Base-by-base conservation (phyloP, 371 early-diverging fungal species). In the Umbelopsis sp. region DNA sequence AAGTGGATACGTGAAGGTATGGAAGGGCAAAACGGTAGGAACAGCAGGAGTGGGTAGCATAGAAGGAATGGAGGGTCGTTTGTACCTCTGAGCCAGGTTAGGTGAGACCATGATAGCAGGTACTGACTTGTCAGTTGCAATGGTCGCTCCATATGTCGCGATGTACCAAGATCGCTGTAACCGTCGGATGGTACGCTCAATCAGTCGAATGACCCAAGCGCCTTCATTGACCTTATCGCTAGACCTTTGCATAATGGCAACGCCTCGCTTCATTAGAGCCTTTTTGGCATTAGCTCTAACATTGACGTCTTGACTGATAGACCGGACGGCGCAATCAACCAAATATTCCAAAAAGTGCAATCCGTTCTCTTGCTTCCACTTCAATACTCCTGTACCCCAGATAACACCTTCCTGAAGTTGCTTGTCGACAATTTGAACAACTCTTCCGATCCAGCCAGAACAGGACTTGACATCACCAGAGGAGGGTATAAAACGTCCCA, bases 21-120 rank as follows among this genome's bases (percentile, higher is more conserved):
- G 96, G 82, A 96, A 97, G 1, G 97, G 97, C 25, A 97, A 76
- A 3, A 96, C 95, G 0, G 96, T 95, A 0, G 95, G 94, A 2
- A 94, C 91, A 4, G 87, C 82, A 1, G 92, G 92, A 20, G 87
- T 74, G 0, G 89, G 70, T 66, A 92, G 70, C 2, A 77, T 78
- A 6, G 77, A 67, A 0, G 92, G 92, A 12, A 94, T 74, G 70
- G 76, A 62, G 0, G 92, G 93, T 35, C 93, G 82, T 65, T 74
- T 76, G 51, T 87, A 92, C 37, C 74, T 77, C 52, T 75, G 80
- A 0, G 74, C 22, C 22, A 70, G 41, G 8, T 86, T 84, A 3
- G 71, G 62, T 67, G 75, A 75, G 38, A 75, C 69, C 20, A 65
- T 50, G 51, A 72, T 48, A 63, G 51, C 9, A 45, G 63, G 29